These are phyloP conservation scores for Eurotiales sp. DNA, from an alignment of 2,329 filamentous ascomycete species.

Conservation along the genomic window DNA sequence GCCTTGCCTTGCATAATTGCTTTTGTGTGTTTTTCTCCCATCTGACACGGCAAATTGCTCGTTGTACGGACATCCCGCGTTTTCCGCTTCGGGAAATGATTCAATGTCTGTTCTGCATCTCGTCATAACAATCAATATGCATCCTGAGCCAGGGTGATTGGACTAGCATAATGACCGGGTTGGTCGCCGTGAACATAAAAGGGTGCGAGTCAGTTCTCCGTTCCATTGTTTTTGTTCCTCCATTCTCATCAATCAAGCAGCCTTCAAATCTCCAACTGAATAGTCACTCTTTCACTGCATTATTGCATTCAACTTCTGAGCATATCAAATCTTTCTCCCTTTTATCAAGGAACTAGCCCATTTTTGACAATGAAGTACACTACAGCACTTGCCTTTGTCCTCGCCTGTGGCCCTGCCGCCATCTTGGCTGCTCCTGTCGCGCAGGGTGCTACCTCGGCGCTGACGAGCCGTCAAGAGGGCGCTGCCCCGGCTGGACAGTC, in stretches of 20 bases:
- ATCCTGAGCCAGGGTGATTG: neutral
- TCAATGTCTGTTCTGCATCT: neutral
- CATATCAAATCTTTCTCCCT: neutral
- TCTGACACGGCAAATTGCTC: neutral
- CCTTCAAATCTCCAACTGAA: neutral
- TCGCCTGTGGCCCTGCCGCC: constrained; percentile 12
- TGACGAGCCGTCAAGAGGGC: neutral
- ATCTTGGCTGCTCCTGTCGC: constrained; percentile 12
- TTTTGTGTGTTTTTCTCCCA: no score
- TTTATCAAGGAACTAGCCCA: neutral
- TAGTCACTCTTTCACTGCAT: constrained; percentile 5
- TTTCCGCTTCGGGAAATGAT: neutral
- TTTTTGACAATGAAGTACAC: constrained; percentile 14
- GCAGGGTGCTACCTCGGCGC: neutral
- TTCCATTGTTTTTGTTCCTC: neutral
- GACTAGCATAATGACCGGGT: neutral
- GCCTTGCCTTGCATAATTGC: neutral
- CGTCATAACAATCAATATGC: neutral
- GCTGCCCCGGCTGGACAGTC: neutral
- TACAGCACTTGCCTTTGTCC: constrained; percentile 5
- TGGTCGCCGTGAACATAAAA: constrained; percentile 10
- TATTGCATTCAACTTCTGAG: neutral
- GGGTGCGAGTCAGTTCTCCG: neutral
- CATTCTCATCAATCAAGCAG: neutral
- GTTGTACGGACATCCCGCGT: neutral